These are phyloP conservation scores for Colletotrichum caudatum DNA, from an alignment of 2,329 filamentous ascomycete species.

Conservation along the genomic window DNA sequence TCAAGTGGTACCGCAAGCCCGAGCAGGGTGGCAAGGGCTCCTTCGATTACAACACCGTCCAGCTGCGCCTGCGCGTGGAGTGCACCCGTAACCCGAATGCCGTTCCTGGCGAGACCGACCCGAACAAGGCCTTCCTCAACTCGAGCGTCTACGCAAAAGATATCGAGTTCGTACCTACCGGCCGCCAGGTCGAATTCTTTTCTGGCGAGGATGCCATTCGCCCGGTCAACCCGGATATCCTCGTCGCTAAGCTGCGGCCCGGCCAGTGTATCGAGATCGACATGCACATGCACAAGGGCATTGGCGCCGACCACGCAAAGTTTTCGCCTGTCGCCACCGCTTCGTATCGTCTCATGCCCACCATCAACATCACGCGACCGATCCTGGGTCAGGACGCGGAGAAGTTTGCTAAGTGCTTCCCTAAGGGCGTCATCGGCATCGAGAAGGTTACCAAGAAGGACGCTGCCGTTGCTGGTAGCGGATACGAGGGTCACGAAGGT, in stretches of 20 bases:
- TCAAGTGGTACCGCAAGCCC: slow-evolving; percentile 85
- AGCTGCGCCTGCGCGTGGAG: slow-evolving; percentile 79
- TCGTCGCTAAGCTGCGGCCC: slow-evolving; percentile 93
- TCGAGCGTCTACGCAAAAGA: slow-evolving; percentile 85
- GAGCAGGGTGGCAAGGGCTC: slow-evolving; percentile 71
- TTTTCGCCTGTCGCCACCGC: slow-evolving; percentile 97
- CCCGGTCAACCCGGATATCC: slow-evolving; percentile 89
- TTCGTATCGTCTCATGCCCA: slow-evolving; percentile 89
- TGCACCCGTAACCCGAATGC: slow-evolving; percentile 85
- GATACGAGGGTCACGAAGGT: slow-evolving; percentile 80
- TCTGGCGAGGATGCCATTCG: slow-evolving; percentile 75
- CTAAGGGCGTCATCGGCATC: slow-evolving; percentile 85
- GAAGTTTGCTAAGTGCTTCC: slow-evolving; percentile 93
- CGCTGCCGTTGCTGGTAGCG: slow-evolving; percentile 68
- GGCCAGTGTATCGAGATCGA: slow-evolving; percentile 87
- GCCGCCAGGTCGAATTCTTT: slow-evolving; percentile 76
- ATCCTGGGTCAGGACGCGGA: slow-evolving; percentile 88
- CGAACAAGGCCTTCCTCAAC: slow-evolving; percentile 85
- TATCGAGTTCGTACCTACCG: slow-evolving; percentile 81
- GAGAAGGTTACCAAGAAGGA: slow-evolving; percentile 78
- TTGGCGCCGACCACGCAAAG: slow-evolving; percentile 94
- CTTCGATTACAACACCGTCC: slow-evolving; percentile 89
- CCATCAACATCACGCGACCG: slow-evolving; percentile 84
- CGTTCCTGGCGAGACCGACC: slow-evolving; percentile 79
- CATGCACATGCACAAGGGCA: slow-evolving; percentile 95